These are phyloP conservation scores for Fusarium transvaalense DNA, from an alignment of 2,329 filamentous ascomycete species.

Conservation along the genomic window DNA sequence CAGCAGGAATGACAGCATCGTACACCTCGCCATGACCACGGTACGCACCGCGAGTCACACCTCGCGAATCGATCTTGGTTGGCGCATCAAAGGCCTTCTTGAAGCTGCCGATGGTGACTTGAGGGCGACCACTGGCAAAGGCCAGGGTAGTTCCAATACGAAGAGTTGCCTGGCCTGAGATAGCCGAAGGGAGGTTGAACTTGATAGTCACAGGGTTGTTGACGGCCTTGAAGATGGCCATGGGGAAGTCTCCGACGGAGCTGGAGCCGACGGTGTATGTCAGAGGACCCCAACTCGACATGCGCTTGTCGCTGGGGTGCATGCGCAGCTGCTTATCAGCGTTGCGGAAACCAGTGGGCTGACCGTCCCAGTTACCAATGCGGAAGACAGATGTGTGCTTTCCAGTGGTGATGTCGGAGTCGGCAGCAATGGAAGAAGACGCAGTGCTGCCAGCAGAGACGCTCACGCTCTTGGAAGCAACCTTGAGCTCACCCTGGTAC, in stretches of 20 bases:
- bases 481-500: slow-evolving; percentile 69
- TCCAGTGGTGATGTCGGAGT: slow-evolving; percentile 58
- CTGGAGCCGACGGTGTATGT: slow-evolving; percentile 73
- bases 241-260: slow-evolving; percentile 67
- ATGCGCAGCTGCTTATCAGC: slow-evolving; percentile 75
- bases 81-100: slow-evolving; percentile 63
- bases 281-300: slow-evolving; percentile 69
- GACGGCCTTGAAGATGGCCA: slow-evolving; percentile 73
- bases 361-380: slow-evolving; percentile 75
- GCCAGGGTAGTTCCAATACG: slow-evolving; percentile 74
- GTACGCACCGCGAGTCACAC: slow-evolving; percentile 75
- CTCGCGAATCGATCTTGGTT: slow-evolving; percentile 72
- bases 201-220: slow-evolving; percentile 72
- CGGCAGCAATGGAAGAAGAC: slow-evolving; percentile 63
- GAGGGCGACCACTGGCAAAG: slow-evolving; percentile 70
- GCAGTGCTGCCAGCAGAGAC: slow-evolving; percentile 64
- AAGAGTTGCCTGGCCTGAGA: slow-evolving; percentile 66
- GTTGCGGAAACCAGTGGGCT: slow-evolving; percentile 74
- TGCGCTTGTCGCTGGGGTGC: slow-evolving; percentile 75
- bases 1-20: slow-evolving; percentile 69
- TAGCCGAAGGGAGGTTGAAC: slow-evolving; percentile 65
- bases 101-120: slow-evolving; percentile 68
- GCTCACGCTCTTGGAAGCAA: slow-evolving; percentile 62
- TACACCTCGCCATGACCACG: slow-evolving; percentile 74
- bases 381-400: slow-evolving; percentile 69